phyloP scores from a whole-genome alignment of 768 basidiomycete species.

The Naganishia vishniacii region DNA sequence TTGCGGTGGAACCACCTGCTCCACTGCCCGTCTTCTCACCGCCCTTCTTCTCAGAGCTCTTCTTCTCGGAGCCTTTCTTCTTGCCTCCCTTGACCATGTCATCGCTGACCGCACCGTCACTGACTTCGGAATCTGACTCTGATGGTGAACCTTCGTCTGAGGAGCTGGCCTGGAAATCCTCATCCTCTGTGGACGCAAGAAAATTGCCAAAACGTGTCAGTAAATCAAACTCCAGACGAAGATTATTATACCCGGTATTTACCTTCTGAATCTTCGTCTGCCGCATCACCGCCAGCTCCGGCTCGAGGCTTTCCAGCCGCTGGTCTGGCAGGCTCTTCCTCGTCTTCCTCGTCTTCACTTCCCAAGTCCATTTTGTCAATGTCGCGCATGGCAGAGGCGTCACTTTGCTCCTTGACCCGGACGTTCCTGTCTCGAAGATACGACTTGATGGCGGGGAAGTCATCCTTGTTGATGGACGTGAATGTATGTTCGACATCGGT shows the following conservation, averaged over 20 bases:
- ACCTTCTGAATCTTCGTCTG: conserved; percentile 43
- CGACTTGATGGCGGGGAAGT: conserved; percentile 75
- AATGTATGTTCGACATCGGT: conserved; percentile 80
- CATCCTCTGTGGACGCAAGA: conserved; percentile 56
- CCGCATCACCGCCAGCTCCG: conserved; percentile 55
- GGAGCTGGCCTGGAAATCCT: conserved; percentile 82
- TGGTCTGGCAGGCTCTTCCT: conserved; percentile 70
- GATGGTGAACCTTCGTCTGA: conserved; percentile 86
- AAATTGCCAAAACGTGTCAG: not conserved
- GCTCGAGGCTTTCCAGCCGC: conserved; percentile 49
- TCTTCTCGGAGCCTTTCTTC: no score
- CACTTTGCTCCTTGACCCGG: conserved; percentile 91
- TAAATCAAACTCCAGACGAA: not conserved
- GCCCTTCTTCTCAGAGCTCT: no score
- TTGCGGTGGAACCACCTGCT: not conserved
- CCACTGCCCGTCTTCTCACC: conserved; percentile 15
- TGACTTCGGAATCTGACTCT: conserved; percentile 64
- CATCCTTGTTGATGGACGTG: conserved; percentile 91
- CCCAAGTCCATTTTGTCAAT: conserved; percentile 58
- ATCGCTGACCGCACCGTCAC: conserved; percentile 52
- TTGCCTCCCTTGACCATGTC: conserved; percentile 32
- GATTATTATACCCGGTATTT: conserved; percentile 22
- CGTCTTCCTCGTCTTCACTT: conserved; percentile 55
- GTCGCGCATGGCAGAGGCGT: conserved; percentile 61
- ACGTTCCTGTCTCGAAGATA: conserved; percentile 88